Percentiles rank a stretch among this genome's conserved stretches.
These are phyloP conservation scores for Cryptococcus maquisensis DNA, from an alignment of 1,284 basidiomycete genomes.

Conservation along the genomic window DNA sequence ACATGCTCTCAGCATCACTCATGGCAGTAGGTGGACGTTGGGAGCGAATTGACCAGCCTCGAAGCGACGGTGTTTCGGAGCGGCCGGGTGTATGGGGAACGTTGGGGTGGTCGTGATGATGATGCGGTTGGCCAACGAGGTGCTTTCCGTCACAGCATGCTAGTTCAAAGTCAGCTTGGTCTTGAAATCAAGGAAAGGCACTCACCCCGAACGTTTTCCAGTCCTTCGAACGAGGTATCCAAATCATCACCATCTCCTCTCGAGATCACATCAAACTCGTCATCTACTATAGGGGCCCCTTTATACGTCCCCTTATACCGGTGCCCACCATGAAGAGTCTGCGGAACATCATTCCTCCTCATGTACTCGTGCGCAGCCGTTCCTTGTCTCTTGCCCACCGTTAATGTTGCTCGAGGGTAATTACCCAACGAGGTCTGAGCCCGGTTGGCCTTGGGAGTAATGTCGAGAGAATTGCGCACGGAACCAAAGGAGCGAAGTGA, in stretches of 20 bases:
- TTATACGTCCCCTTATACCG: conserved; percentile 43
- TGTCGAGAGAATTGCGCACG: conserved; percentile 22
- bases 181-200: neutral
- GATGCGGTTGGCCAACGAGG: conserved; percentile 56
- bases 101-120: conserved; percentile 56
- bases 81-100: conserved; percentile 23
- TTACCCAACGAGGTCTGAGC: conserved; percentile 51
- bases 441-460: conserved; percentile 35
- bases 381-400: conserved; percentile 70
- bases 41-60: conserved; percentile 29
- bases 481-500: conserved; percentile 37
- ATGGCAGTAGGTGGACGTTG: conserved; percentile 18
- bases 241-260: conserved; percentile 62
- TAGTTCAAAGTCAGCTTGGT: neutral
- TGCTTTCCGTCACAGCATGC: conserved; percentile 93
- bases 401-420: conserved; percentile 53
- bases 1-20: conserved; percentile 13
- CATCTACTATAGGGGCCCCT: conserved; percentile 36
- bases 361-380: conserved; percentile 86
- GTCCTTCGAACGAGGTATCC: conserved; percentile 81
- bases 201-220: conserved; percentile 77
- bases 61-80: conserved; percentile 31
- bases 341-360: conserved; percentile 55
- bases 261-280: conserved; percentile 60
- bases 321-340: conserved; percentile 39